These are phyloP conservation scores for Eucalyptus lansdowneana DNA, from an alignment of 345 rosid genomes.

Conservation along the genomic window DNA sequence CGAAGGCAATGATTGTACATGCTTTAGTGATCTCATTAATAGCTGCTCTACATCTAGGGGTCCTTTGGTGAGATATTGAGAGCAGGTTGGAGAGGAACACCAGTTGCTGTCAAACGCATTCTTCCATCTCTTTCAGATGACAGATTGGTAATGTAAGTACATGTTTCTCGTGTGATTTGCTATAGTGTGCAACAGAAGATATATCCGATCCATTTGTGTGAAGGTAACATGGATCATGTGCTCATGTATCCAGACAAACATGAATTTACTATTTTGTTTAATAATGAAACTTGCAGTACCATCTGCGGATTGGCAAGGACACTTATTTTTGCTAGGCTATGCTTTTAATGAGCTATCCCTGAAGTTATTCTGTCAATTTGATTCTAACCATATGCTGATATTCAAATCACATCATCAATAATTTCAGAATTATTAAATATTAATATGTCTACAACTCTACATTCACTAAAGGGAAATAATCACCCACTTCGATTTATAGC, in stretches of 20 bases:
- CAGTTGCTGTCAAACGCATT: constrained; percentile 93
- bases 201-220: neutral
- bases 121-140: constrained; percentile 98
- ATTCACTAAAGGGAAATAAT: neutral
- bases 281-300: neutral
- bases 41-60: constrained; percentile 37
- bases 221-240: neutral
- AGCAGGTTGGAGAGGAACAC: constrained; percentile 98
- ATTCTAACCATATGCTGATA: neutral
- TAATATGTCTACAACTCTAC: neutral
- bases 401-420: neutral
- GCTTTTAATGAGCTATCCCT: neutral
- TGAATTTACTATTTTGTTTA: neutral
- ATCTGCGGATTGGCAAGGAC: neutral
- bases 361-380: neutral
- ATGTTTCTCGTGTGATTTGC: neutral
- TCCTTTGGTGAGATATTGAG: constrained; percentile 97
- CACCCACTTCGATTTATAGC: neutral
- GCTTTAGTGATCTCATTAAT: neutral
- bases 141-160: constrained; percentile 87
- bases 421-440: neutral
- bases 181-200: neutral
- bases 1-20: neutral
- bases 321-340: neutral
- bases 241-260: neutral